A percentile compares a stretch with the other conserved stretches of the same genome.
phyloP scores from a whole-genome alignment of 495 filamentous ascomycete genomes.

The Neurospora tetraspora region DNA sequence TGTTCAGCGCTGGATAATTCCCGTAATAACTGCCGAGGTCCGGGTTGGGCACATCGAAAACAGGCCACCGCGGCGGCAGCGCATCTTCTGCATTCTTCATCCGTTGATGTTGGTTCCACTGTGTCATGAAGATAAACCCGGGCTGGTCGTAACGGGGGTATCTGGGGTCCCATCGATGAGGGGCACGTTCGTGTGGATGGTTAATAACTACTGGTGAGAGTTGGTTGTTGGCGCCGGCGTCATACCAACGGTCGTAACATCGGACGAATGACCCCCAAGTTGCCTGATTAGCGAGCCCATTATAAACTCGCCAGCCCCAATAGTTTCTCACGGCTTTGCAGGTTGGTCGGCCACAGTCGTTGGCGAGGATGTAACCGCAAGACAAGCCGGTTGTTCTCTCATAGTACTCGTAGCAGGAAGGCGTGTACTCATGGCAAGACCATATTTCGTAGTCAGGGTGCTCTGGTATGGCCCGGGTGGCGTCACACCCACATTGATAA shows the following conservation, averaged over 20 bases:
- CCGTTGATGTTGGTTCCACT: no score
- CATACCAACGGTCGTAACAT: background rate
- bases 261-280: background rate
- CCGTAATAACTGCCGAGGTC: background rate
- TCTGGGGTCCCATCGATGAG: background rate
- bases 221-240: background rate
- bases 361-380: background rate
- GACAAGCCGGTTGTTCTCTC: rapidly evolving
- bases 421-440: background rate
- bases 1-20: background rate
- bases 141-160: background rate
- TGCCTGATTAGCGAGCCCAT: background rate
- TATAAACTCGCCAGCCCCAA: background rate
- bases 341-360: background rate
- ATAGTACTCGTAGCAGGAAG: background rate
- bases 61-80: background rate
- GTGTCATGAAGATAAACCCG: background rate
- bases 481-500: background rate
- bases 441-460: background rate
- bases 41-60: background rate
- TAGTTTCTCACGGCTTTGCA: background rate
- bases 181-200: background rate
- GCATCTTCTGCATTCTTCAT: background rate
- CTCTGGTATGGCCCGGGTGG: background rate
- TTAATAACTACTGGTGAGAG: no score